These are phyloP conservation scores for Ophiostoma quercus DNA, from an alignment of 2,329 filamentous ascomycete species.

Conservation along the genomic window DNA sequence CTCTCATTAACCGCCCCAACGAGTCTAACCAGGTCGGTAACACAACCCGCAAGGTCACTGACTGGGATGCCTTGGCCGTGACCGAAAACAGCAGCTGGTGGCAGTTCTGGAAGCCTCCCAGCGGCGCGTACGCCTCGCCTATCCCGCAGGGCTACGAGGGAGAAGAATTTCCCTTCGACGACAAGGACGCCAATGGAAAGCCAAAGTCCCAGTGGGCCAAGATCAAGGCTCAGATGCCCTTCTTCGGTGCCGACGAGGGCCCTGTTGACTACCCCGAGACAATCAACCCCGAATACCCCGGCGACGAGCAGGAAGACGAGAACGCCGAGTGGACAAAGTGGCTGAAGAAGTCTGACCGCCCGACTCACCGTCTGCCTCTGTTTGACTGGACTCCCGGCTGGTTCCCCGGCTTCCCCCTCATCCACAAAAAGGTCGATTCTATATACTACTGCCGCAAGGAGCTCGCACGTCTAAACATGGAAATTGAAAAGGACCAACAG, in stretches of 20 bases:
- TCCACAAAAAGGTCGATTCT: conserved; percentile 88
- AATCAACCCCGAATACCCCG: conserved; percentile 56
- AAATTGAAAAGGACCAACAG: conserved; percentile 86
- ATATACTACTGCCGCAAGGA: conserved; percentile 89
- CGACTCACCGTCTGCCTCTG: conserved; percentile 70
- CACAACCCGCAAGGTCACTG: conserved; percentile 48
- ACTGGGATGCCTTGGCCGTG: conserved; percentile 47
- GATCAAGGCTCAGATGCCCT: conserved; percentile 47
- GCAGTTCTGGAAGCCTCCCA: conserved; percentile 60
- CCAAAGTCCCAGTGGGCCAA: conserved; percentile 48
- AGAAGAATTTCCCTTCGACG: conserved; percentile 38
- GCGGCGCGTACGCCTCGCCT: conserved; percentile 57
- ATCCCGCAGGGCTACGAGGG: conserved; percentile 52
- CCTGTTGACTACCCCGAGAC: conserved; percentile 56
- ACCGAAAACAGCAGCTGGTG: conserved; percentile 49
- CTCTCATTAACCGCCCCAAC: conserved; percentile 21
- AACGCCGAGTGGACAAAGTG: conserved; percentile 77
- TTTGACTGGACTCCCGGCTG: conserved; percentile 54
- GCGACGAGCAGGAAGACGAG: conserved; percentile 55
- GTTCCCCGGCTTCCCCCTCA: conserved; percentile 70
- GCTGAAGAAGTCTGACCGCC: conserved; percentile 72
- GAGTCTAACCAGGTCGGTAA: conserved; percentile 37
- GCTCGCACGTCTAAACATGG: conserved; percentile 78
- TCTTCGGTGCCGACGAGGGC: conserved; percentile 42
- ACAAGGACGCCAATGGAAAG: neutral